Conservation (phyloP, 2,329 filamentous ascomycete species). For the Neurospora sp. region DNA sequence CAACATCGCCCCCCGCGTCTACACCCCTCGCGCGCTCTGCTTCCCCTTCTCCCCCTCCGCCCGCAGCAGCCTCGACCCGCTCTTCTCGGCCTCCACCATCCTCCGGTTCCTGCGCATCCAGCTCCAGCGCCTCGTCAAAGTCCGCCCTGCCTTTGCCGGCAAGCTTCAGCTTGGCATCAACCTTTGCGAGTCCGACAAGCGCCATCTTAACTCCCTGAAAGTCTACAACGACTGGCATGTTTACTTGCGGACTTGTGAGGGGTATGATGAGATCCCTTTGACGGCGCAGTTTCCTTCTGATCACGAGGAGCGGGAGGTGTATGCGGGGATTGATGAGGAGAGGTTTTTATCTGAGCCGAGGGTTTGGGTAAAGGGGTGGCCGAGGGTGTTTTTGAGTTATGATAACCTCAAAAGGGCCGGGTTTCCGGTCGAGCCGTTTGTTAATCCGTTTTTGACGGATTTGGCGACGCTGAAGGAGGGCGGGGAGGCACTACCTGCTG, state of each 20-base stretch:
- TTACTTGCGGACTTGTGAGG: not conserved
- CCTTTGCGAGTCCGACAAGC: not conserved
- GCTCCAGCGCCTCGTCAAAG: slow-evolving; percentile 12
- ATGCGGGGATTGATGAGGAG: not conserved
- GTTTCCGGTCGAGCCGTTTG: slow-evolving; percentile 23
- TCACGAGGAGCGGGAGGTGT: slow-evolving; percentile 3
- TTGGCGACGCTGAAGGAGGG: slow-evolving; percentile 7
- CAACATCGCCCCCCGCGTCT: not conserved
- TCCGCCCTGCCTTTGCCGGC: slow-evolving; percentile 22
- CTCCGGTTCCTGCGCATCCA: slow-evolving; percentile 8
- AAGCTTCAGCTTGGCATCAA: slow-evolving; percentile 14
- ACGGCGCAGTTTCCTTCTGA: not conserved
- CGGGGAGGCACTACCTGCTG: slow-evolving; percentile 23
- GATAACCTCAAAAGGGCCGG: slow-evolving; percentile 16
- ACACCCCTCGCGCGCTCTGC: slow-evolving; percentile 10
- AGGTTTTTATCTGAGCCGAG: not conserved
- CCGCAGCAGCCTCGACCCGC: slow-evolving; percentile 1
- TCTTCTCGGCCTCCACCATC: slow-evolving; percentile 15
- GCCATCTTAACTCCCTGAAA: not conserved
- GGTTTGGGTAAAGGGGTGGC: not conserved
- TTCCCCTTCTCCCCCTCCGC: slow-evolving; percentile 14
- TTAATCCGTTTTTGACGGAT: slow-evolving; percentile 13
- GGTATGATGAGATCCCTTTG: not conserved
- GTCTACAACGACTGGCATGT: not conserved
- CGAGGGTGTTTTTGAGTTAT: slow-evolving; percentile 9